Evolutionary conservation across 1,284 basidiomycete genomes (phyloP).

Genomic region (Puccinia horiana): DNA sequence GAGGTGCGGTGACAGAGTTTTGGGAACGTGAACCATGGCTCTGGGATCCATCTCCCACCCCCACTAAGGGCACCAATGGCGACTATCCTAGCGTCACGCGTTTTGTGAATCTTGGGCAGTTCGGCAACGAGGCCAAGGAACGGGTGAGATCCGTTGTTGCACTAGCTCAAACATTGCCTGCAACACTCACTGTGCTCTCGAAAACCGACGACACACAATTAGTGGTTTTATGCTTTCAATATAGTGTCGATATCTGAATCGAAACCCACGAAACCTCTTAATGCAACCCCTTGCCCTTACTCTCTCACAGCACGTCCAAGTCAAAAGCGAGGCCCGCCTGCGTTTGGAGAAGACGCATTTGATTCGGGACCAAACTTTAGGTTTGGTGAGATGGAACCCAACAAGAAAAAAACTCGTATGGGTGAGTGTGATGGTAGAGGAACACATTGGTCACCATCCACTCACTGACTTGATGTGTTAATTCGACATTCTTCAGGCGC

Average conservation of each 20-base stretch:
- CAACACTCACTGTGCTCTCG: not conserved
- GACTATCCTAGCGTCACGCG: slow-evolving; percentile 19
- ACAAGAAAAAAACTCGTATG: slow-evolving; percentile 35
- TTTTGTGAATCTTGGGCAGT: slow-evolving; percentile 41
- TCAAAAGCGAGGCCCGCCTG: slow-evolving; percentile 23
- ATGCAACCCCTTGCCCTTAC: slow-evolving; percentile 72
- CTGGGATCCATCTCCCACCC: slow-evolving; percentile 35
- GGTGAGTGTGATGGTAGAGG: not conserved
- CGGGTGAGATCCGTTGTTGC: slow-evolving; percentile 65
- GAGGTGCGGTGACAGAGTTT: slow-evolving; percentile 26
- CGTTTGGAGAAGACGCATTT: slow-evolving; percentile 18
- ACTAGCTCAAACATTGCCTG: not conserved
- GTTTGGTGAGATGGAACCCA: slow-evolving; percentile 39
- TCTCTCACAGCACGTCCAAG: not conserved
- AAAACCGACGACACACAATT: not conserved
- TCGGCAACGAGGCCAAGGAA: slow-evolving; percentile 68
- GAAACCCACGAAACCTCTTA: slow-evolving; percentile 64
- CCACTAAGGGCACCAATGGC: not conserved
- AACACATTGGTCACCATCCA: not conserved
- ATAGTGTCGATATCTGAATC: slow-evolving; percentile 62
- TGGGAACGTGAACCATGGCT: slow-evolving; percentile 50
- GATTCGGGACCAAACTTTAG: slow-evolving; percentile 42
- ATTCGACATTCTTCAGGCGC: not conserved
- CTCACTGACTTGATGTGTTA: not conserved
- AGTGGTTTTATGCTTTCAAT: slow-evolving; percentile 79